Conservation (phyloP, 495 filamentous ascomycete species). For the Pseudomonodictys pantanalensis region DNA sequence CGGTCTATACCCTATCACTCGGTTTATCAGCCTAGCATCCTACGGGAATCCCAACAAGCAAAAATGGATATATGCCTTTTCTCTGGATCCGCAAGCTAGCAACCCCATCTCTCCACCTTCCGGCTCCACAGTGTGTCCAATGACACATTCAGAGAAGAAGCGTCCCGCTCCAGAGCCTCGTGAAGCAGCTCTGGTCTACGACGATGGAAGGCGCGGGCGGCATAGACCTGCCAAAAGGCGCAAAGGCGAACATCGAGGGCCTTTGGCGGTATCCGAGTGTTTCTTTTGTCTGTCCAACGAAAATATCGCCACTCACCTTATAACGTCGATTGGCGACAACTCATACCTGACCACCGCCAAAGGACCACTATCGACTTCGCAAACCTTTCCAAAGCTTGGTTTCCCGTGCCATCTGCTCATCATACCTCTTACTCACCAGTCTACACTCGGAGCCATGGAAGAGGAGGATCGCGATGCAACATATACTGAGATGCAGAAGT, state of each 20-base stretch:
- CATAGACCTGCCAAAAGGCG: slow-evolving; percentile 35
- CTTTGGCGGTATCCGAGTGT: slow-evolving; percentile 73
- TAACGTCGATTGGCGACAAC: slow-evolving; percentile 80
- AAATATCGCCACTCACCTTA: slow-evolving; percentile 77
- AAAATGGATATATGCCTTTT: slow-evolving; percentile 90
- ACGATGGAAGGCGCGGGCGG: slow-evolving; percentile 40
- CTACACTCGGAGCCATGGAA: slow-evolving; percentile 61
- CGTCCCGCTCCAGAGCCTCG: slow-evolving; percentile 49
- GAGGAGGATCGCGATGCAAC: slow-evolving; percentile 56
- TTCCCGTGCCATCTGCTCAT: slow-evolving; percentile 89
- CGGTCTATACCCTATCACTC: slow-evolving; percentile 60
- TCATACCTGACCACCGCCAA: slow-evolving; percentile 88
- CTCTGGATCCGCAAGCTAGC: slow-evolving; percentile 62
- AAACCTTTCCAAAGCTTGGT: slow-evolving; percentile 64
- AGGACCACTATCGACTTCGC: slow-evolving; percentile 70
- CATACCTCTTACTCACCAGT: slow-evolving; percentile 76
- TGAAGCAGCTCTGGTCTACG: slow-evolving; percentile 62
- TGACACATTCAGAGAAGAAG: slow-evolving; percentile 60
- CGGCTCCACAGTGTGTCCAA: slow-evolving; percentile 70
- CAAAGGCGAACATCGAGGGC: slow-evolving; percentile 57
- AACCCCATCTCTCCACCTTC: slow-evolving; percentile 55
- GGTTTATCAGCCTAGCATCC: slow-evolving; percentile 82
- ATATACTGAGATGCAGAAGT: slow-evolving; percentile 75
- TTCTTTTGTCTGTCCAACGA: slow-evolving; percentile 94
- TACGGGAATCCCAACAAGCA: slow-evolving; percentile 69